Base-by-base conservation (phyloP, 345 rosid species). In the Carallia brachiata region DNA sequence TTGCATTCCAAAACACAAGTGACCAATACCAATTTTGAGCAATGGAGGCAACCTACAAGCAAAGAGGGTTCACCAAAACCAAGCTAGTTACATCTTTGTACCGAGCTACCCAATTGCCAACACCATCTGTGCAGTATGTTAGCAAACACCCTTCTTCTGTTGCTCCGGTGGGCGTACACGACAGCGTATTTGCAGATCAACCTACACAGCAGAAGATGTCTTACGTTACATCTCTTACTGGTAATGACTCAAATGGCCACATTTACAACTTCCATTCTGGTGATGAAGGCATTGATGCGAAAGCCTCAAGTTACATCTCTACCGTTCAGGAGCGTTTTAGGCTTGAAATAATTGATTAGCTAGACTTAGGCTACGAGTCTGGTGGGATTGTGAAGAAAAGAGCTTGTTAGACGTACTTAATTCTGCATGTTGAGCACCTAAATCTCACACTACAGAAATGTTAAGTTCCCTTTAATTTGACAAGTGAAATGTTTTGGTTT, bases 51-150 rank as follows among this genome's bases (percentile, higher is more conserved):
- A 66, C 48, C 3, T 37, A 55, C 7, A 27, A n/a, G 62, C 30
- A 32, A 31, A 69, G 31, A 60, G 74, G 67, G 53, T 65, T 39
- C 48, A 7, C 47, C 34, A 37, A 61, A 48, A 31, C 17, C 34
- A 65, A 47, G 74, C 13, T 48, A 44, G 65, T 37, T 16, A 66
- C 70, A 75, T 44, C 69, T 23, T 27, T 15, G 32, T 47, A 56
- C 70, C 72, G 67, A 66, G 62, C 69, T 56, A 10, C 63, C 3
- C 16, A 54, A 8, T 68, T 69, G 23, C 23, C 81, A 0, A 70
- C 72, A 7, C 10, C 16, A 4, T 31, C 54, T 58, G 28, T 27
- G 67, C 39, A 60, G 40, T 60, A 76, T 27, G 30, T 47, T 6
- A 53, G 13, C 50, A 44, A 44, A 10, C 19, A 9, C n/a, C 63